Conservation (phyloP, 345 rosid genomes). For the Eucalyptus cloeziana region DNA sequence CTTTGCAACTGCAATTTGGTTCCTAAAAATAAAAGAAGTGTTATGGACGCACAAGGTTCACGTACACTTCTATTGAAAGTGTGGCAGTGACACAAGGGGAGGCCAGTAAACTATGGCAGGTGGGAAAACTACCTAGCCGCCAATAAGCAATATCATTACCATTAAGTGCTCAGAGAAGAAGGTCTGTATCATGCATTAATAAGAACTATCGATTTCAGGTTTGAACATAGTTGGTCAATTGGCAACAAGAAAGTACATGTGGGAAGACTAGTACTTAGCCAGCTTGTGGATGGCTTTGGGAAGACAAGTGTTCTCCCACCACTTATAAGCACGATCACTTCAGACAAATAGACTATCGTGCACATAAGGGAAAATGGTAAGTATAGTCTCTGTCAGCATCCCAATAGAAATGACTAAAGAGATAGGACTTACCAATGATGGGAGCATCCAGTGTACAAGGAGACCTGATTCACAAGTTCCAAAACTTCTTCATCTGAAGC, state of each 20-base stretch:
- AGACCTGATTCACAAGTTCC: slow-evolving; percentile 63
- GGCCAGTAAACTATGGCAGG: no score
- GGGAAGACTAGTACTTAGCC: not conserved
- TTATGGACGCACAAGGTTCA: not conserved
- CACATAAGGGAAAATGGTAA: no score
- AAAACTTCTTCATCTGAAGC: slow-evolving; percentile 53
- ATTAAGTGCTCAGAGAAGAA: no score
- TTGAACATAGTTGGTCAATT: not conserved
- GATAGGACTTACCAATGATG: slow-evolving; percentile 55
- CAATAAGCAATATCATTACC: no score
- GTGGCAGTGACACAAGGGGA: no score
- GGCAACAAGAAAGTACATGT: not conserved
- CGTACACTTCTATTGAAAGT: not conserved
- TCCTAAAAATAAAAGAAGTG: slow-evolving; percentile 19
- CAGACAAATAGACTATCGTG: not conserved
- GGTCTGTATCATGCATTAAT: no score
- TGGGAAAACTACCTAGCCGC: no score
- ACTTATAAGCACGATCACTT: not conserved
- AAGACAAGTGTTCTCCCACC: not conserved
- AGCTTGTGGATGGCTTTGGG: not conserved
- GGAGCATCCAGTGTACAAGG: slow-evolving; percentile 77
- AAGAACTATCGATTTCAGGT: no score
- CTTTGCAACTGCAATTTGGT: slow-evolving; percentile 62
- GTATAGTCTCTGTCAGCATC: no score
- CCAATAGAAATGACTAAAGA: not conserved